Evolutionary conservation across 192 early-diverging fungal species (phyloP).

Genomic region (Coemansia sp.): DNA sequence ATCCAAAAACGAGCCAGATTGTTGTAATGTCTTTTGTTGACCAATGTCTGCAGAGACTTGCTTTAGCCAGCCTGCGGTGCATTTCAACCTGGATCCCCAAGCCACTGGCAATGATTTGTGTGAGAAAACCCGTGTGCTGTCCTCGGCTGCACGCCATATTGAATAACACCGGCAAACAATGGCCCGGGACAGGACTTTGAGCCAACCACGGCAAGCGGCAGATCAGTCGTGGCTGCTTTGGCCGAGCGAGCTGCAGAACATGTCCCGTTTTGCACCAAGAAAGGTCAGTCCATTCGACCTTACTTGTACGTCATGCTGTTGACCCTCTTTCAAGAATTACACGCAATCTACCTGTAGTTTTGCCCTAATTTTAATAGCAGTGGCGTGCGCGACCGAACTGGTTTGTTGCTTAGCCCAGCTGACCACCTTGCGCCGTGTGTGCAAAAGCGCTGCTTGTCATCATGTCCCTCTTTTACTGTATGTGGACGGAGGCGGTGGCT

Average conservation of each 20-base stretch:
- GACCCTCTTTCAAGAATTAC: background rate
- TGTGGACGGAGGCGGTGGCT: background rate
- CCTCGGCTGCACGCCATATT: conserved; percentile 1
- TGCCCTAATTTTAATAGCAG: conserved; percentile 7
- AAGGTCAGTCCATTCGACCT: background rate
- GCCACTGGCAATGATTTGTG: background rate
- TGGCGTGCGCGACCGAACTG: background rate
- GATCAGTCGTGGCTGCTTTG: background rate
- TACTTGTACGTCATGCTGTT: background rate
- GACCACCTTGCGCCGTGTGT: background rate
- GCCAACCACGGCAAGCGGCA: background rate
- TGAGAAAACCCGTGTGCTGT: background rate
- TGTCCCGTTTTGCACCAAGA: background rate
- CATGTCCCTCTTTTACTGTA: background rate
- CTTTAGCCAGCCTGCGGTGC: background rate
- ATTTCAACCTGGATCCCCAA: conserved; percentile 1
- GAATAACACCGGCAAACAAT: background rate
- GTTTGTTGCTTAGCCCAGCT: background rate
- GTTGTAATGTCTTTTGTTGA: conserved; percentile 12
- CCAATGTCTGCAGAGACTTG: background rate
- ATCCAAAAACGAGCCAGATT: conserved; percentile 5
- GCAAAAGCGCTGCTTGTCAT: background rate
- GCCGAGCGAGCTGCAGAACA: background rate
- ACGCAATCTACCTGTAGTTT: background rate
- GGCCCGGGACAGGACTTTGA: background rate